Evolutionary conservation across 495 filamentous ascomycete species (phyloP).

Genomic region (Schizothecium vesticola): DNA sequence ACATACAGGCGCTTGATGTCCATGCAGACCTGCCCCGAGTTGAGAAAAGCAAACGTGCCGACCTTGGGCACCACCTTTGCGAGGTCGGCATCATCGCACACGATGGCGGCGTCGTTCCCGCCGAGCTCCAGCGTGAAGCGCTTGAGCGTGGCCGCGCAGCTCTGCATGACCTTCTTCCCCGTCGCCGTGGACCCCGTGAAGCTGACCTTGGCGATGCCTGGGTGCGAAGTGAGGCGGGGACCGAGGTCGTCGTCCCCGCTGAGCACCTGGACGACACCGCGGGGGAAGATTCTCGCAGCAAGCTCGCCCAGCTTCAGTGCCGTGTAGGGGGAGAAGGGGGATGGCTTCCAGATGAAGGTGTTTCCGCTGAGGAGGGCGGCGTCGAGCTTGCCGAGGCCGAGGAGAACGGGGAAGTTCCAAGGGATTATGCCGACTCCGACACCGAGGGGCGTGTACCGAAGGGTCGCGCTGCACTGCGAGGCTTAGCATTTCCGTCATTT

Average conservation of each 20-base stretch:
- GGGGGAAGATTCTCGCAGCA: conserved; percentile 52
- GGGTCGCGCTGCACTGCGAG: conserved; percentile 28
- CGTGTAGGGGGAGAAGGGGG: conserved; percentile 60
- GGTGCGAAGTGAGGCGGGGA: conserved; percentile 52
- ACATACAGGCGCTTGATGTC: conserved; percentile 60
- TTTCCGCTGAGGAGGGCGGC: conserved; percentile 53
- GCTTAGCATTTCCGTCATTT: not conserved
- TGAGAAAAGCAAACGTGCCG: conserved; percentile 49
- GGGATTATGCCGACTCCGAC: conserved; percentile 50
- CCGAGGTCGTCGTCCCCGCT: conserved; percentile 61
- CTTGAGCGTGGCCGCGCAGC: conserved; percentile 55
- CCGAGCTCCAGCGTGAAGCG: conserved; percentile 46
- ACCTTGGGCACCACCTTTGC: conserved; percentile 48
- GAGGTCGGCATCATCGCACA: conserved; percentile 63
- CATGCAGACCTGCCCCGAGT: conserved; percentile 52
- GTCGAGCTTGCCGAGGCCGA: conserved; percentile 49
- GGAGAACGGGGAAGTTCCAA: conserved; percentile 57
- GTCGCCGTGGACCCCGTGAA: conserved; percentile 37
- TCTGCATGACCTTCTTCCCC: conserved; percentile 54
- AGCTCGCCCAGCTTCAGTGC: conserved; percentile 61
- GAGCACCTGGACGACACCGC: conserved; percentile 59
- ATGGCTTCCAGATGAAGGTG: conserved; percentile 57
- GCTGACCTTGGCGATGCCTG: conserved; percentile 37
- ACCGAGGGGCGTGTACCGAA: conserved; percentile 46
- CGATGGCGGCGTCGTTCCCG: conserved; percentile 63